Evolutionary conservation across 1,284 basidiomycete genomes (phyloP), one percentile per base, ranked within the genome.

Genomic region (Malassezia arunalokei): DNA sequence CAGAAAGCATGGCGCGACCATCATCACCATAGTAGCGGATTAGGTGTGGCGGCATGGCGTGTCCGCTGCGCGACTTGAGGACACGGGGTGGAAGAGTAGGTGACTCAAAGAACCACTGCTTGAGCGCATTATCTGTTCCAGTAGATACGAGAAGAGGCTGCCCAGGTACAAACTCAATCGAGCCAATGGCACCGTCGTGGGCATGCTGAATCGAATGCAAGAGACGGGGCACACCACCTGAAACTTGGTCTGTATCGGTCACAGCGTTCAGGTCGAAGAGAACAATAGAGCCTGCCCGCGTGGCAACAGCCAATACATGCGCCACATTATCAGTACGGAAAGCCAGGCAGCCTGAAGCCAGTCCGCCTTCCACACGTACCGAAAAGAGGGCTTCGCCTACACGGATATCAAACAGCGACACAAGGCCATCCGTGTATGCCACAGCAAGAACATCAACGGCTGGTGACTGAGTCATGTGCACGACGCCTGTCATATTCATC

Each of bases 11-110:
- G 61, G 90, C 85, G 73, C 96, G 96, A 5, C 94, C 94, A 65
- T 98, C 91, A 20, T 87, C 84, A 20, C 91, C 94, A 71, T 95
- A 96, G 74, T 89, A 96, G 43, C 91, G 80, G 43, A 98, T 88
- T 24, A 91, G 78, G 66, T 90, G 84, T 0, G 92, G 91, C 11
- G 92, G 90, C 0, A 83, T 79, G 62, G 86, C 84, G 67, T 99
- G 94, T 20, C 94, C 94, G 0, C 87, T 85, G 42, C 94, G 81
- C 69, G 82, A 85, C 76, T 96, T 96, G 41, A 96, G 80, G 11
- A 98, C 76, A 39, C 88, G 64, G 1, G 69, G 69, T 0, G 92
- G 90, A 42, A 59, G 59, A 11, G 59, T 64, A 9, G 86, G 78
- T 1, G 85, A 59, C 71, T 98, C 94, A 64, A 95, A 94, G 42